Percentiles rank a stretch among this genome's conserved stretches.
Evolutionary conservation across 306 rosid genomes (phyloP).

Genomic region (Vigna hirtella): DNA sequence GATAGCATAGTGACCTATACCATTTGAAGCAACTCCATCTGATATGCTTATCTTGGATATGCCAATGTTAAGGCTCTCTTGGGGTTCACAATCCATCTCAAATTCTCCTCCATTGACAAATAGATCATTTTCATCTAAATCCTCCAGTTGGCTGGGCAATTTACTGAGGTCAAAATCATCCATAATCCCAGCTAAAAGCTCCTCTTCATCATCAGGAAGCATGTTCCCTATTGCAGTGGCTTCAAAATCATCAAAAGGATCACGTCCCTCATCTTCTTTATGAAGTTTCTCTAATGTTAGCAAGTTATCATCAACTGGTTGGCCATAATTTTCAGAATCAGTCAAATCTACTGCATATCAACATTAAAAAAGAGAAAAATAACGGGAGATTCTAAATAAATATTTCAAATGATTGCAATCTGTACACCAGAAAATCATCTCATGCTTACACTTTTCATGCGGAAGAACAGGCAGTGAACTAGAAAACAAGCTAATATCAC

Average conservation of each 20-base stretch:
- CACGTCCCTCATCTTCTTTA: slow-evolving; percentile 53
- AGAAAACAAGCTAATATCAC: slow-evolving; percentile 81
- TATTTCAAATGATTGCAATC: slow-evolving; percentile 24
- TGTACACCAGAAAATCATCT: slow-evolving; percentile 14
- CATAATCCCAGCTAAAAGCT: slow-evolving; percentile 81
- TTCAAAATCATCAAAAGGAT: slow-evolving; percentile 66
- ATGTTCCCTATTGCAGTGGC: slow-evolving; percentile 58
- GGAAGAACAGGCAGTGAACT: slow-evolving; percentile 85
- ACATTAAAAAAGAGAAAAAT: neutral
- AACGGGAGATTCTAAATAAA: neutral
- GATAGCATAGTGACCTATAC: slow-evolving; percentile 64
- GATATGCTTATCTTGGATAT: slow-evolving; percentile 69
- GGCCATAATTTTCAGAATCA: slow-evolving; percentile 54
- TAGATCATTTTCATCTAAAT: slow-evolving; percentile 82
- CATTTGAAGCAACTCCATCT: slow-evolving; percentile 64
- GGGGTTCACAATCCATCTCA: slow-evolving; percentile 86
- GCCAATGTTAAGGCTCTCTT: slow-evolving; percentile 62
- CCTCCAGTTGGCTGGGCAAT: slow-evolving; percentile 89
- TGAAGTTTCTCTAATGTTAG: slow-evolving; percentile 52
- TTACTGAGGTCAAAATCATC: slow-evolving; percentile 91
- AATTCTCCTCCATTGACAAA: slow-evolving; percentile 92
- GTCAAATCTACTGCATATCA: slow-evolving; percentile 69
- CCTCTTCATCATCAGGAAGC: slow-evolving; percentile 91
- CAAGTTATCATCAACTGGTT: slow-evolving; percentile 60
- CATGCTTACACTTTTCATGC: slow-evolving; percentile 71